Evolutionary conservation across 331 rosid species (phyloP), one percentile per base, ranked within the genome.

Genomic region (Phaseolus coccineus): DNA sequence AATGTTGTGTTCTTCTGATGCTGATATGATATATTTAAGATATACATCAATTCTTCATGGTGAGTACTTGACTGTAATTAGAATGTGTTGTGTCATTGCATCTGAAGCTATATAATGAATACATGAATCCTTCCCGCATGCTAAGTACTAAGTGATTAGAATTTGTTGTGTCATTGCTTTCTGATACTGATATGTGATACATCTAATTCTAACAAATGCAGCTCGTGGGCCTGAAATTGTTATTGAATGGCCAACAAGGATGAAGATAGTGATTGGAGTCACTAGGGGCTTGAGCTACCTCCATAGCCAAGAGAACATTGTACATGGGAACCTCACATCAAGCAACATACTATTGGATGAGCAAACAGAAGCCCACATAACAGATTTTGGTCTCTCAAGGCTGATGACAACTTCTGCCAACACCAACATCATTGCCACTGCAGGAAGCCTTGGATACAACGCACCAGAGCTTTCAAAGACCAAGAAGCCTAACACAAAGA

Each of bases 381-480:
- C 98, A 63, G 99, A 96, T 83, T 88, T 86, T 27, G 99, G 99
- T 58, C 97, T 93, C 48, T 90, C 99, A 11, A 81, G 88, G 80
- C 96, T 95, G 56, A 90, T 91, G 96, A 93, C 98, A 3, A 76
- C 91, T 2, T 93, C 98, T 13, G 97, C 98, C 50, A 92, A 87
- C 84, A 89, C 93, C 65, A 90, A 90, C 82, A 90, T 90, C 83
- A 90, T 95, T 42, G 98, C 99, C 24, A 93, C 99, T 0, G 98
- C 99, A 46, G 99, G 98, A 57, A 78, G 90, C 14, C 90, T 89
- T 4, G 99, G 99, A 28, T 96, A 96, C 78, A 93, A 88, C 50
- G 96, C 99, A 14, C 99, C 99, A 3, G 99, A 96, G 90, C 91
- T 96, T 47, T 78, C 98, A 66, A 93, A 89, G 89, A 86, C 92